Evolutionary conservation across 1,284 basidiomycete genomes (phyloP), one percentile per base, ranked within the genome.

Genomic region (Rugiboletus extremiorientalis): DNA sequence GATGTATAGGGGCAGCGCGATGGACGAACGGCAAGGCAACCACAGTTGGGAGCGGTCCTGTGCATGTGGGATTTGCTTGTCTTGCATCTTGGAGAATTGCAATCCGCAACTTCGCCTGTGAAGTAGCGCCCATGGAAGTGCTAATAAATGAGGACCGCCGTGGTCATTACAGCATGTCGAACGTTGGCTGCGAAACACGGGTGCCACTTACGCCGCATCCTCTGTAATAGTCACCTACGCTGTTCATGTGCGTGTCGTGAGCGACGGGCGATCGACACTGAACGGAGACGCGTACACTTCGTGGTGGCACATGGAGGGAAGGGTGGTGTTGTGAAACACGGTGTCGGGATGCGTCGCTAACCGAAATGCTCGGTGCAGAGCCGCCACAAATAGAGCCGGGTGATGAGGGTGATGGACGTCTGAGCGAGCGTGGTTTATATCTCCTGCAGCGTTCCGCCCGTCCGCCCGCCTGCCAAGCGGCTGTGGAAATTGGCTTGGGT

Each of bases 101-200:
- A 86, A 65, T 86, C 85, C n/a, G 65, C 63, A 14, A 76, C 74
- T 55, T 80, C 76, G 27, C 84, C 85, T 25, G 85, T 84, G 65
- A 77, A 84, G 67, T 84, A 86, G 34, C 82, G 77, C 41, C 80
- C 79, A 60, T 85, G 83, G 70, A 85, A 86, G 65, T 86, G 84
- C 84, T 86, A n/a, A 43, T 54, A 7, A 37, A 40, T 5, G 22
- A 28, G 16, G 12, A 8, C 22, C 12, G 3, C 18, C 7, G 43
- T 30, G 30, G 60, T 53, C 41, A 54, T 58, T 64, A 68, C 65
- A 53, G 64, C 44, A 57, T 41, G 43, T 31, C 12, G 8, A 9
- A 42, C n/a, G 20, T 30, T 33, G 40, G 38, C 25, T 25, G 20
- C 18, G n/a, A n/a, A 43, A 38, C 45, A 31, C 12, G 6, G 30